Percentiles rank a stretch among this genome's conserved stretches.
Conservation (phyloP, 352 stramenopile species). For the Phytophthora hibernalis region DNA sequence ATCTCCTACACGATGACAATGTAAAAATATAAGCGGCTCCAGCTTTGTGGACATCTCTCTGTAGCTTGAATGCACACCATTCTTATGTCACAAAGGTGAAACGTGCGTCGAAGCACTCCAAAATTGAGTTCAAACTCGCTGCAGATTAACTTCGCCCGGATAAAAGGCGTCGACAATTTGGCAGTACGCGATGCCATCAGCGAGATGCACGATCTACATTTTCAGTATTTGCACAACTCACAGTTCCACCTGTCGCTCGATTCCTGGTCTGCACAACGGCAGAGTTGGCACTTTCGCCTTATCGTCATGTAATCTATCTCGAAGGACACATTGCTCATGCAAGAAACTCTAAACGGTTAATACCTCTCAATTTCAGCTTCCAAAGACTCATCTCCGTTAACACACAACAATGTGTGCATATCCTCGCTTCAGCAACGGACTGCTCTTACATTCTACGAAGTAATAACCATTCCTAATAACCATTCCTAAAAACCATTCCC, state of each 20-base stretch:
- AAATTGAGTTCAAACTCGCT: conserved; percentile 79
- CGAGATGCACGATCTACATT: conserved; percentile 73
- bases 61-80: conserved; percentile 46
- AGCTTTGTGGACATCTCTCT: not conserved
- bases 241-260: not conserved
- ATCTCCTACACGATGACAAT: conserved; percentile 51
- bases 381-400: conserved; percentile 65
- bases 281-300: not conserved
- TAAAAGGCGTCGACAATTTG: conserved; percentile 80
- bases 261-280: not conserved
- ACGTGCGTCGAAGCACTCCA: conserved; percentile 54
- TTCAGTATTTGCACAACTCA: not conserved
- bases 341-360: conserved; percentile 77
- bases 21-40: not conserved
- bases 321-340: conserved; percentile 79
- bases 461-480: too few species aligned
- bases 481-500: too few species aligned
- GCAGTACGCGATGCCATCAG: conserved; percentile 83
- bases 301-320: conserved; percentile 87
- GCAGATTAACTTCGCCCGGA: conserved; percentile 66
- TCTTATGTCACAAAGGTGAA: conserved; percentile 69
- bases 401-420: not conserved
- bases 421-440: not conserved
- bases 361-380: conserved; percentile 77
- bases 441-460: not conserved